phyloP scores from a whole-genome alignment of 148 eudicot genomes.

The Chenopodium album region DNA sequence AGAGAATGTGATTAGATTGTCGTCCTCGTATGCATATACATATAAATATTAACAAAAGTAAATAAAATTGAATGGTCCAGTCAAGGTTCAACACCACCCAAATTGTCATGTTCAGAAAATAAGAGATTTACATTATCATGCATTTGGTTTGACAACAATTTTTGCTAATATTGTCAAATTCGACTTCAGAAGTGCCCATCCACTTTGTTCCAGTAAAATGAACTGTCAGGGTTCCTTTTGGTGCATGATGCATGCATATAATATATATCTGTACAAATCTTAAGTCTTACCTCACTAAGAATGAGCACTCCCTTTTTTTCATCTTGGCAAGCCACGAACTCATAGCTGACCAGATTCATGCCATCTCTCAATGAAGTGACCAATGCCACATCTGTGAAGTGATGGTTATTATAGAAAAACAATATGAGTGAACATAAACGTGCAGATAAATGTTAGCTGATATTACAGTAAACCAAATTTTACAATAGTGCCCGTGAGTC shows the following conservation, averaged over 20 bases:
- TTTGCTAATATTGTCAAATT: not conserved
- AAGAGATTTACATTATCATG: not conserved
- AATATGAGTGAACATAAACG: too few species aligned
- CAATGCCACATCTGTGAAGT: conserved; percentile 70
- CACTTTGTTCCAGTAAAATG: not conserved
- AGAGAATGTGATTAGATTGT: too few species aligned
- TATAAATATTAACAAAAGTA: too few species aligned
- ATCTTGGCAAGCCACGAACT: conserved; percentile 96
- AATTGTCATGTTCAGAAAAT: too few species aligned
- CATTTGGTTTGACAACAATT: not conserved
- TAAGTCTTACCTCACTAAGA: conserved; percentile 73
- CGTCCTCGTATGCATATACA: not conserved
- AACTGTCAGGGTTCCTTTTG: not conserved
- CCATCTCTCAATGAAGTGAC: conserved; percentile 97
- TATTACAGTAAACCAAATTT: not conserved
- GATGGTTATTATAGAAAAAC: not conserved
- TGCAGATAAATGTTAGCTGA: too few species aligned
- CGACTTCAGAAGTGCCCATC: not conserved
- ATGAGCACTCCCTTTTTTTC: conserved; percentile 85
- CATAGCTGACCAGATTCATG: conserved; percentile 98
- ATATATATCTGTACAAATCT: not conserved
- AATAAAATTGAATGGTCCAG: not conserved
- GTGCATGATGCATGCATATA: not conserved
- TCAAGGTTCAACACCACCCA: too few species aligned
- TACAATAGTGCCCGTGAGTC: not conserved